Evolutionary conservation across 2,329 filamentous ascomycete genomes (phyloP).

Genomic region (Xylaria digitata): DNA sequence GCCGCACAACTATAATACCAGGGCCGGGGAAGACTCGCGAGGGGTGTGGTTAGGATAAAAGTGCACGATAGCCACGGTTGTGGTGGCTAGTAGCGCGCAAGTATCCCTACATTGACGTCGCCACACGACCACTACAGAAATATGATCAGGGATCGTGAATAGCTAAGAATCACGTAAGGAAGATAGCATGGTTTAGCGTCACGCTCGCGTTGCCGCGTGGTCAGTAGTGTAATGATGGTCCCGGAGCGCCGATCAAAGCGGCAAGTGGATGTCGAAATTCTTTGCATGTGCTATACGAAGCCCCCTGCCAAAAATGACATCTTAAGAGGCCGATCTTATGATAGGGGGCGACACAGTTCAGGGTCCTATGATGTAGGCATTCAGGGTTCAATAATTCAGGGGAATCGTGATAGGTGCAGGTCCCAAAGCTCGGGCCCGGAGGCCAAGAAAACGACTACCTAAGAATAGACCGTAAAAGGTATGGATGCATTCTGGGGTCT

Average conservation of each 20-base stretch:
- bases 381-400: slow-evolving; percentile 9
- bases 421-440: slow-evolving; percentile 14
- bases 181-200: slow-evolving; percentile 13
- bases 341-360: slow-evolving; percentile 10
- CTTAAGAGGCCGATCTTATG: slow-evolving; percentile 31
- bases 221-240: slow-evolving; percentile 14
- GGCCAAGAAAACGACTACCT: slow-evolving; percentile 18
- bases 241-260: slow-evolving; percentile 24
- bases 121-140: slow-evolving; percentile 14
- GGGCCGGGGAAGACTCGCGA: slow-evolving; percentile 2
- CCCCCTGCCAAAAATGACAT: slow-evolving; percentile 17
- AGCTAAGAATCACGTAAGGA: neutral
- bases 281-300: slow-evolving; percentile 23
- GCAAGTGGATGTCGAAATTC: slow-evolving; percentile 24
- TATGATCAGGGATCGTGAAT: slow-evolving; percentile 16
- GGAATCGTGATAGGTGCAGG: slow-evolving; percentile 21
- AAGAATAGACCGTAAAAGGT: slow-evolving; percentile 26
- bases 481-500: slow-evolving; percentile 11
- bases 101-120: slow-evolving; percentile 18
- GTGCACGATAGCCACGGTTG: slow-evolving; percentile 3
- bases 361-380: slow-evolving; percentile 15
- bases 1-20: neutral
- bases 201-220: slow-evolving; percentile 10
- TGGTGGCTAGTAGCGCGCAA: slow-evolving; percentile 15
- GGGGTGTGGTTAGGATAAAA: slow-evolving; percentile 13